phyloP scores from a whole-genome alignment of 345 rosid species.

The Salix arbutifolia region DNA sequence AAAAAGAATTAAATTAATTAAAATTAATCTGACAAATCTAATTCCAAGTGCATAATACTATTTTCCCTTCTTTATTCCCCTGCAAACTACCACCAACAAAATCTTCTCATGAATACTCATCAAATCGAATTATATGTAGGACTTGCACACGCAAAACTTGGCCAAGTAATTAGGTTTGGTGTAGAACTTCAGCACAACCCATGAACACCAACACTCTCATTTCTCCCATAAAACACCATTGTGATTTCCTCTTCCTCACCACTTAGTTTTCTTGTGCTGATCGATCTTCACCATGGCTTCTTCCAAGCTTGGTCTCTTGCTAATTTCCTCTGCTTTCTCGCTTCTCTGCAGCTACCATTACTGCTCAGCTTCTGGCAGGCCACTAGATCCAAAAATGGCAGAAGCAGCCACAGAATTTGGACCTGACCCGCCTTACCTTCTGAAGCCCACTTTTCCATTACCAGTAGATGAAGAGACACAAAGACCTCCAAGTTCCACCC shows the following conservation, averaged over 20 bases:
- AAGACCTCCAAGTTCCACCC: background rate
- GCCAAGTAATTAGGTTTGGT: background rate
- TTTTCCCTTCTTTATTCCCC: too few relatives aligned
- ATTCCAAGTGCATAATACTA: too few relatives aligned
- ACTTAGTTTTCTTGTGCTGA: background rate
- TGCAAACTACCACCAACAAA: too few relatives aligned
- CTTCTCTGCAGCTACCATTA: background rate
- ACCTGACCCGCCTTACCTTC: background rate
- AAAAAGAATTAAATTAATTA: too few relatives aligned
- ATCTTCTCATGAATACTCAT: too few relatives aligned
- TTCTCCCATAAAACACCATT: background rate
- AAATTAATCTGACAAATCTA: too few relatives aligned
- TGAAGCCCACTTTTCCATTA: background rate
- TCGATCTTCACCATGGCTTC: background rate
- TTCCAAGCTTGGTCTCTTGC: background rate
- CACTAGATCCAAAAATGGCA: background rate
- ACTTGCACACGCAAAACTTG: background rate
- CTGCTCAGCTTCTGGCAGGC: background rate
- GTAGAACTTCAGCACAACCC: slow-evolving; percentile 10
- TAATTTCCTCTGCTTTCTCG: background rate
- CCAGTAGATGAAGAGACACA: background rate
- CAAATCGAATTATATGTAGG: too few relatives aligned
- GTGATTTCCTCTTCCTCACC: background rate
- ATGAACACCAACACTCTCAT: background rate
- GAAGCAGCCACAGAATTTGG: slow-evolving; percentile 2